Percentiles rank a stretch among this genome's conserved stretches.
phyloP scores from a whole-genome alignment of 352 stramenopile species.

The Globisporangium cystogenes region DNA sequence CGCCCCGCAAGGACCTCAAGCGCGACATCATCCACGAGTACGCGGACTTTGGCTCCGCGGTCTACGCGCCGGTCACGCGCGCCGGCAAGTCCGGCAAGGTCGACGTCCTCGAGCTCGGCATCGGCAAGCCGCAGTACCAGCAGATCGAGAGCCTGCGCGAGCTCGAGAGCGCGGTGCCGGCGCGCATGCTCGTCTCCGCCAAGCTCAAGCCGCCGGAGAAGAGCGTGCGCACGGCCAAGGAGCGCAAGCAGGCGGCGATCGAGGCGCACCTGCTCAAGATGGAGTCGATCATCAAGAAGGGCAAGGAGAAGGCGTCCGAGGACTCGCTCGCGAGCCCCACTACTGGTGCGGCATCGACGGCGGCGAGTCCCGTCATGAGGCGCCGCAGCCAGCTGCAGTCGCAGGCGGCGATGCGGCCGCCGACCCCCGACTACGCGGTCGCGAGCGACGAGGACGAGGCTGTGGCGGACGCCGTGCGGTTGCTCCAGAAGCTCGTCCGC shows the following conservation, averaged over 20 bases:
- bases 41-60: slow-evolving; percentile 66
- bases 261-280: slow-evolving; percentile 84
- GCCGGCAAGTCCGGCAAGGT: slow-evolving; percentile 49
- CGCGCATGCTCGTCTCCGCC: slow-evolving; percentile 39
- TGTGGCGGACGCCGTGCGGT: slow-evolving; percentile 52
- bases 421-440: slow-evolving; percentile 68
- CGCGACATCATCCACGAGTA: slow-evolving; percentile 91
- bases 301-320: slow-evolving; percentile 23
- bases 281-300: slow-evolving; percentile 80
- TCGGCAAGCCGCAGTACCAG: slow-evolving; percentile 43
- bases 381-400: slow-evolving; percentile 35
- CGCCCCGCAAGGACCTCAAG: slow-evolving; percentile 24
- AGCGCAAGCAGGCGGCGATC: slow-evolving; percentile 69
- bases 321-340: neutral
- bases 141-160: slow-evolving; percentile 51
- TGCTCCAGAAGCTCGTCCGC: slow-evolving; percentile 87
- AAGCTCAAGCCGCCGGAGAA: slow-evolving; percentile 49
- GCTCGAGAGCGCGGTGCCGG: slow-evolving; percentile 57
- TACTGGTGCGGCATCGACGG: neutral
- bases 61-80: slow-evolving; percentile 81
- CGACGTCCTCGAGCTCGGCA: slow-evolving; percentile 46
- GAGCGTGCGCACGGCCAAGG: slow-evolving; percentile 58
- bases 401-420: slow-evolving; percentile 52
- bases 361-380: slow-evolving; percentile 13
- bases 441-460: slow-evolving; percentile 38